A percentile compares a stretch with the other conserved stretches of the same genome.
phyloP scores from a whole-genome alignment of 129 eudicot species.

The Lactuca sativa region DNA sequence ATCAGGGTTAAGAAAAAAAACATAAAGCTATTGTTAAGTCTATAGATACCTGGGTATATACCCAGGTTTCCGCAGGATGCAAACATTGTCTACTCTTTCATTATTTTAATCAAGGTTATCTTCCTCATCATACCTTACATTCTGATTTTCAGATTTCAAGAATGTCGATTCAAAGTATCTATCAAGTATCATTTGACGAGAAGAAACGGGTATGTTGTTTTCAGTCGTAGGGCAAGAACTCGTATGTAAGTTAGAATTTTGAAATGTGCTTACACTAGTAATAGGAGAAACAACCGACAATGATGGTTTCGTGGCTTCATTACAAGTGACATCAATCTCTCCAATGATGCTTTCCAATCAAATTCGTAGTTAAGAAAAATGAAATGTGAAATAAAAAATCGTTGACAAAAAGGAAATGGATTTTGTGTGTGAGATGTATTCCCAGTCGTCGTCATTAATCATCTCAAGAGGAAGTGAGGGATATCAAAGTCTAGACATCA shows the following conservation, averaged over 20 bases:
- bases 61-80: constrained; percentile 55
- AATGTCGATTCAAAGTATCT: constrained; percentile 26
- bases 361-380: constrained; percentile 35
- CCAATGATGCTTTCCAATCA: constrained; percentile 67
- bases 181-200: constrained; percentile 49
- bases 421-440: no score
- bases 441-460: no score
- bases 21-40: not conserved
- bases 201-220: constrained; percentile 2
- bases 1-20: not conserved
- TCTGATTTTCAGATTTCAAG: not conserved
- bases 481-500: no score
- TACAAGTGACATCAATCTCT: constrained; percentile 55
- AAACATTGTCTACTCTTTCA: constrained; percentile 27
- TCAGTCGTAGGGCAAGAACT: not conserved
- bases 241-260: not conserved
- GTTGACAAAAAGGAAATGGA: no score
- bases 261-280: not conserved
- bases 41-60: constrained; percentile 50
- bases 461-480: no score
- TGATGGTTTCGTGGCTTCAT: not conserved
- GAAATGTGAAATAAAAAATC: not conserved
- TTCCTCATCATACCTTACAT: not conserved
- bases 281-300: not conserved
- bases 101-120: constrained; percentile 1